Base-by-base conservation (phyloP, 148 eudicot species). In the Camellia granthamiana region DNA sequence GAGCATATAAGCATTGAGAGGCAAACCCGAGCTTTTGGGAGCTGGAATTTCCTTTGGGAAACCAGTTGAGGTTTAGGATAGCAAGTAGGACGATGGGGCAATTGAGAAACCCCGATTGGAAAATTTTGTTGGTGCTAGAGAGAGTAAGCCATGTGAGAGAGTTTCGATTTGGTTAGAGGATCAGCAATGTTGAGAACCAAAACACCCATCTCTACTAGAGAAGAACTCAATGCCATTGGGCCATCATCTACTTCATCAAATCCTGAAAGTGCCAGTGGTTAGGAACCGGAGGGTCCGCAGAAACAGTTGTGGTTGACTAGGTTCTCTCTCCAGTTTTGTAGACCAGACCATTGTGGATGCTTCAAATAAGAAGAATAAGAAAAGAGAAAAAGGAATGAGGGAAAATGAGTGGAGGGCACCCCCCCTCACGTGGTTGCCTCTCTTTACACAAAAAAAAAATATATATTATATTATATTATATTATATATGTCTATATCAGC, bases 271-370 rank as follows among this genome's bases (percentile, higher is more conserved):
- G 80, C 80, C 19, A 82, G 86, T 51, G 78, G 63, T 70, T 82
- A 65, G 7, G 98, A 97, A 69, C 94, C 97, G 23, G 56, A 81
- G 38, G 88, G 86, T 54, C 98, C 98, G 97, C 98, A n/a, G n/a
- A n/a, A n/a, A n/a, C n/a, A n/a, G n/a, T n/a, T n/a, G n/a, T n/a
- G n/a, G n/a, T n/a, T n/a, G n/a, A n/a, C n/a, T n/a, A n/a, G n/a
- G n/a, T n/a, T n/a, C n/a, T n/a, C n/a, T n/a, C n/a, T n/a, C n/a
- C n/a, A n/a, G n/a, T n/a, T n/a, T n/a, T n/a, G n/a, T n/a, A n/a
- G n/a, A n/a, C n/a, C n/a, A n/a, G n/a, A n/a, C n/a, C n/a, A n/a
- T n/a, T n/a, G n/a, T n/a, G n/a, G n/a, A n/a, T n/a, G n/a, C n/a
- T n/a, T n/a, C n/a, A n/a, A n/a, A n/a, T n/a, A n/a, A n/a, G n/a